Evolutionary conservation across 1,284 basidiomycete species (phyloP).

Genomic region (Anthracocystis walkeri): DNA sequence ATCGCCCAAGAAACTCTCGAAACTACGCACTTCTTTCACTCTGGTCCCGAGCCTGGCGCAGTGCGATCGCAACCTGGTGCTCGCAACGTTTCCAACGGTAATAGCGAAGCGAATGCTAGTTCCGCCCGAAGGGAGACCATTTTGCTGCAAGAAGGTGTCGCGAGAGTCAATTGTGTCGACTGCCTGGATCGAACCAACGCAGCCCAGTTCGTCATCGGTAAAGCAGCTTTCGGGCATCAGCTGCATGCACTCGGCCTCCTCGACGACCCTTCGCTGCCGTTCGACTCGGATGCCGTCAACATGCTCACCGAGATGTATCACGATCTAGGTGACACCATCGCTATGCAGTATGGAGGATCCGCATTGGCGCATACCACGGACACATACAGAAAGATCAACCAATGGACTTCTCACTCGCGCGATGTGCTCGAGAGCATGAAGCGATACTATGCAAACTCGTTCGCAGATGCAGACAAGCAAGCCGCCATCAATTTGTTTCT

Average conservation of each 20-base stretch:
- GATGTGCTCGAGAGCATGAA: conserved; percentile 97
- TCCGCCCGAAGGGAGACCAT: conserved; percentile 71
- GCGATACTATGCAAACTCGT: conserved; percentile 94
- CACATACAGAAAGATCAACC: conserved; percentile 89
- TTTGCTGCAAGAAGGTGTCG: conserved; percentile 88
- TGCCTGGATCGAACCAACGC: conserved; percentile 95
- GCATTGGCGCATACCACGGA: conserved; percentile 97
- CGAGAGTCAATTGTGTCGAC: conserved; percentile 76
- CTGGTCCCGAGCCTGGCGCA: conserved; percentile 69
- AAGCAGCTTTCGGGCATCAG: conserved; percentile 93
- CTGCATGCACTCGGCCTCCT: conserved; percentile 85
- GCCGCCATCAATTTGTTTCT: conserved; percentile 96
- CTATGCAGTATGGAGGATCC: conserved; percentile 80
- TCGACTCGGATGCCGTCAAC: conserved; percentile 95
- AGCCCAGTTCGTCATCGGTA: conserved; percentile 97
- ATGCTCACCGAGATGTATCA: conserved; percentile 99
- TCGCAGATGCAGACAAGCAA: conserved; percentile 92
- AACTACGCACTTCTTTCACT: conserved; percentile 92
- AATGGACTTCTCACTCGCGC: conserved; percentile 97
- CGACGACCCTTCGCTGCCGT: conserved; percentile 83
- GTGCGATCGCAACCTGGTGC: conserved; percentile 7
- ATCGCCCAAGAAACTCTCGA: conserved; percentile 93
- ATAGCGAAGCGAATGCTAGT: background rate
- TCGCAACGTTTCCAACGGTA: conserved; percentile 8
- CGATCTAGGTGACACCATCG: conserved; percentile 77